A percentile compares a stretch with the other conserved stretches of the same genome.
Evolutionary conservation across 805 yeast genomes (phyloP).

Genomic region (Cyberlindnera veronae): DNA sequence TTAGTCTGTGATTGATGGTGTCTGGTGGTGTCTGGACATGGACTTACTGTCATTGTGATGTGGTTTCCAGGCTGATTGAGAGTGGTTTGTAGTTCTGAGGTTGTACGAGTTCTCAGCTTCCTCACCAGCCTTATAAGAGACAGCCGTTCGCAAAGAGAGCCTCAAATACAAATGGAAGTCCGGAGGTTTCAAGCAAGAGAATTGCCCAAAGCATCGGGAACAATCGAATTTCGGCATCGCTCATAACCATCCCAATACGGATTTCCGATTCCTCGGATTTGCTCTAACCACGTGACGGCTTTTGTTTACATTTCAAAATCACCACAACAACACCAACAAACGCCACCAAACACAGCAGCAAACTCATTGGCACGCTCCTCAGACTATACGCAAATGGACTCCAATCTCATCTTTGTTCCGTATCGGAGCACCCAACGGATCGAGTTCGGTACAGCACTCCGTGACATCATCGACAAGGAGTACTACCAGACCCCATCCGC

Average conservation of each 20-base stretch:
- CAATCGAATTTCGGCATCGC: too few species aligned
- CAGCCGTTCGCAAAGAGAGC: too few species aligned
- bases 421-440: slow-evolving; percentile 42
- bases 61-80: not conserved
- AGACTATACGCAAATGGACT: slow-evolving; percentile 10
- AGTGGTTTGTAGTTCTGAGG: too few species aligned
- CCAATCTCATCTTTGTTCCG: slow-evolving; percentile 49
- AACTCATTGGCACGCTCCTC: too few species aligned
- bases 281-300: not conserved
- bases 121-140: too few species aligned
- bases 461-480: slow-evolving; percentile 45
- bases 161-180: too few species aligned
- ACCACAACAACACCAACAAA: too few species aligned
- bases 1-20: not conserved
- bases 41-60: not conserved
- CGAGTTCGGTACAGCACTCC: slow-evolving; percentile 37
- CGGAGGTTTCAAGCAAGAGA: too few species aligned
- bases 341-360: too few species aligned
- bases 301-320: slow-evolving; percentile 8
- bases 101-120: too few species aligned
- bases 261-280: not conserved
- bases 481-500: slow-evolving; percentile 41
- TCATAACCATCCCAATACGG: too few species aligned
- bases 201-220: too few species aligned
- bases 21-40: not conserved